Evolutionary conservation across 2,329 filamentous ascomycete genomes (phyloP).

Genomic region (Botrytis hyacinthi): DNA sequence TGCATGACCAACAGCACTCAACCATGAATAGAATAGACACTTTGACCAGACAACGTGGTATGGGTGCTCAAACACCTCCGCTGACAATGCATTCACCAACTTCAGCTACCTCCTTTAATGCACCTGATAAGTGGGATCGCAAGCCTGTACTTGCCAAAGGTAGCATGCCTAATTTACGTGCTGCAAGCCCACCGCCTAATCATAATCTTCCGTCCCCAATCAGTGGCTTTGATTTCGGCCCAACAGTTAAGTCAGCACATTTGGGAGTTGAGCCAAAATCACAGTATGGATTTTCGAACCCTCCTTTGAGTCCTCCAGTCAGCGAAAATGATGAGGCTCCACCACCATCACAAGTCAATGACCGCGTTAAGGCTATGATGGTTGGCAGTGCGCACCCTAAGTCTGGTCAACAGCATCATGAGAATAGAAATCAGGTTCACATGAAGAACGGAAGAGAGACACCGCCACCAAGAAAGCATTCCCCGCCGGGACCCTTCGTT

Average conservation of each 20-base stretch:
- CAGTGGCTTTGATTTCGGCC: conserved; percentile 41
- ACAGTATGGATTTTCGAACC: conserved; percentile 43
- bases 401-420: conserved; percentile 74
- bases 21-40: conserved; percentile 78
- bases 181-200: conserved; percentile 46
- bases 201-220: conserved; percentile 43
- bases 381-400: conserved; percentile 66
- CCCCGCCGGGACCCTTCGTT: conserved; percentile 32
- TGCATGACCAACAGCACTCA: conserved; percentile 76
- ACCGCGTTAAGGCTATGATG: conserved; percentile 79
- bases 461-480: conserved; percentile 43
- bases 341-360: conserved; percentile 69
- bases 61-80: conserved; percentile 35
- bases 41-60: conserved; percentile 59
- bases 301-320: conserved; percentile 66
- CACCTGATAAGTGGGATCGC: conserved; percentile 51
- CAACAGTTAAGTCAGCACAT: conserved; percentile 36
- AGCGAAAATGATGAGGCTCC: conserved; percentile 70
- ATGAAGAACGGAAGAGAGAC: conserved; percentile 73
- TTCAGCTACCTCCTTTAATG: conserved; percentile 37
- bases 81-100: conserved; percentile 32
- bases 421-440: conserved; percentile 76
- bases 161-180: conserved; percentile 68
- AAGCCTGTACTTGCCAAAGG: conserved; percentile 51
- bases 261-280: conserved; percentile 37